Conservation (phyloP, 2,329 filamentous ascomycete genomes). For the Juglanconis sp. region DNA sequence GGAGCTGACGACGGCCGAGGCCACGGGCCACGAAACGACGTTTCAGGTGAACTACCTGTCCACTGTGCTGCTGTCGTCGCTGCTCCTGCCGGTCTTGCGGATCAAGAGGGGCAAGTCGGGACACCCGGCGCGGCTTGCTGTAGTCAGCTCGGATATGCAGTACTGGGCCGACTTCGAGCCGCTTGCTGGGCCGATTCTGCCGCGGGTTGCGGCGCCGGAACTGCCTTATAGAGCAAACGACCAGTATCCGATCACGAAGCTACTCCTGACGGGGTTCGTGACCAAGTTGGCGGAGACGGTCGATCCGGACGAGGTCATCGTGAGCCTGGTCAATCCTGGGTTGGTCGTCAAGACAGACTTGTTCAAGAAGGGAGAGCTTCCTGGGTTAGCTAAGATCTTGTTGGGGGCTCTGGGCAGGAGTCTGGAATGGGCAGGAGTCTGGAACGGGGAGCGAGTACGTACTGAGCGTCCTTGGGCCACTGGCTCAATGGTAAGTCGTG, state of each 20-base stretch:
- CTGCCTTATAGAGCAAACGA: background rate
- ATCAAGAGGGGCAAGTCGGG: background rate
- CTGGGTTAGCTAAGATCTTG: no score
- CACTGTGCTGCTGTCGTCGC: background rate
- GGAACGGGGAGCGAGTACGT: no score
- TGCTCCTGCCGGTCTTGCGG: background rate
- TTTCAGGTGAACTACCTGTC: conserved; percentile 8
- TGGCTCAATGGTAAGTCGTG: no score
- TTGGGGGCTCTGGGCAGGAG: no score
- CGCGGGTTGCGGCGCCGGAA: background rate
- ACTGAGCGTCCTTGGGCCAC: no score
- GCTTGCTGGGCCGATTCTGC: background rate
- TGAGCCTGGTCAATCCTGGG: conserved; percentile 35
- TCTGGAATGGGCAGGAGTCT: no score
- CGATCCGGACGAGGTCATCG: conserved; percentile 28
- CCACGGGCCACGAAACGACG: background rate
- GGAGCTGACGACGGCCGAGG: background rate
- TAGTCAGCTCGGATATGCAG: background rate
- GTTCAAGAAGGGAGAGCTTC: background rate
- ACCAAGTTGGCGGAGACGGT: conserved; percentile 36
- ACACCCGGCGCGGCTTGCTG: background rate
- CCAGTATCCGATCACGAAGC: background rate
- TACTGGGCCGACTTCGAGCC: background rate
- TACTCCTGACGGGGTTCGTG: background rate
- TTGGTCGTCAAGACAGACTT: conserved; percentile 3